Conservation (phyloP, 2,329 filamentous ascomycete genomes). For the Alternaria gansuensis region DNA sequence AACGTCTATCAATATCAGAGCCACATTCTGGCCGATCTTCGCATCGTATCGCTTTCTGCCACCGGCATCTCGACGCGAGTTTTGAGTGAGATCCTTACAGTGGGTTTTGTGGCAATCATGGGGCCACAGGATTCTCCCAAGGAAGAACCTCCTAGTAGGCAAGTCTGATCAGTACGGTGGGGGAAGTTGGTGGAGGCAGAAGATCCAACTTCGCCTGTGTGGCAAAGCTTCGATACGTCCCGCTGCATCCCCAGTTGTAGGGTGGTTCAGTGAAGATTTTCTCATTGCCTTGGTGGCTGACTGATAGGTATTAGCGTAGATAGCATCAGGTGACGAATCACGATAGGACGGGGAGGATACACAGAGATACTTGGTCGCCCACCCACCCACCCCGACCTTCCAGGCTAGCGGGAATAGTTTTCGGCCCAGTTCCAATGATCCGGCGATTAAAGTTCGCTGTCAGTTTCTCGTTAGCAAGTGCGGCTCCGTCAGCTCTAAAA, state of each 20-base stretch:
- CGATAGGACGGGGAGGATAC: constrained; percentile 24
- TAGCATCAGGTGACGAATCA: constrained; percentile 37
- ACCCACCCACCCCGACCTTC: constrained; percentile 24
- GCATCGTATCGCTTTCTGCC: constrained; percentile 4
- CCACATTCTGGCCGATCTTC: constrained; percentile 2
- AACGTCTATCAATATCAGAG: constrained; percentile 3
- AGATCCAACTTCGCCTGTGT: constrained; percentile 32
- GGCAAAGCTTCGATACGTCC: constrained; percentile 40
- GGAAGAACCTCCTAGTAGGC: constrained; percentile 16
- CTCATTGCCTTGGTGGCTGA: constrained; percentile 36
- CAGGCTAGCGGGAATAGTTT: constrained; percentile 26
- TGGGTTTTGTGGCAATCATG: constrained; percentile 12
- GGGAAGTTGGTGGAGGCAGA: constrained; percentile 17
- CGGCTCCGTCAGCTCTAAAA: constrained; percentile 46
- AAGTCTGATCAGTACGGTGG: constrained; percentile 12
- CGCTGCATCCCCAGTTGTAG: constrained; percentile 31
- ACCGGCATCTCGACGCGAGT: constrained; percentile 1
- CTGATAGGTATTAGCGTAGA: constrained; percentile 30
- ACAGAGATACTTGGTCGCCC: constrained; percentile 33
- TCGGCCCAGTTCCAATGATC: constrained; percentile 19
- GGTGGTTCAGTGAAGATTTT: constrained; percentile 28
- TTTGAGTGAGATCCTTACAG: constrained; percentile 4
- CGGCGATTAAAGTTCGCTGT: constrained; percentile 25
- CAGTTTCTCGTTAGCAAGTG: constrained; percentile 32
- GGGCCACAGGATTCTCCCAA: constrained; percentile 11